Base-by-base conservation (phyloP, 192 early-diverging fungal genomes). In the Kickxella alabastrina region DNA sequence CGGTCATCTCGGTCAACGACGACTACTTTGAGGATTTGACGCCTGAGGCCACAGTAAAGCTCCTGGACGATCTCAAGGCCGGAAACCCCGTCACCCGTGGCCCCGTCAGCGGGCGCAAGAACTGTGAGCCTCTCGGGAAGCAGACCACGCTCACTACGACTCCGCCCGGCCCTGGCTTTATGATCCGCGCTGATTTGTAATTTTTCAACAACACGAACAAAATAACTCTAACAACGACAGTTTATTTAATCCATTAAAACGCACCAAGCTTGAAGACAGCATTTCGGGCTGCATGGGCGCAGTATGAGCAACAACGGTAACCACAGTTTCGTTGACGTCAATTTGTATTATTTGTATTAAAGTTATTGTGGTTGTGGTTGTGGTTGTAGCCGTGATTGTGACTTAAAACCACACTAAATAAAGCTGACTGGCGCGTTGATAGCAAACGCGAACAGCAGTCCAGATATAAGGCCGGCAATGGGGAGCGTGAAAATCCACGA, bases 1-100 rank as follows among this genome's bases (percentile, higher is more conserved):
- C 95, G 3, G 95, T 99, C 5, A 75, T 99, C 63, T 93, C 97
- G 35, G 84, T 98, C 47, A 98, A 98, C 73, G 95, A 98, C 49
- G 95, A 98, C 53, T 98, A 98, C 73, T 97, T 88, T 74, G 96
- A 99, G 84, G 96, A 99, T 70, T 79, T 99, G 59, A 97, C 95
- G 9, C 84, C 93, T 27, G 90, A 93, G 55, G 75, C 87, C 1
- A 95, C 90, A 21, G 81, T 85, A 25, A 91, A 89, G 80, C 80
- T 99, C 28, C 75, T 99, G 22, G 86, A 95, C 12, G 83, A 79
- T 24, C 71, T 97, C 58, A 90, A 91, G 79, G 65, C 75, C n/a
- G 93, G 89, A n/a, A 83, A 81, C 43, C 65, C 79, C 0, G 83
- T 88, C 39, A 86, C 78, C 53, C 80, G 85, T 18, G 96, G 96